phyloP scores from a whole-genome alignment of 2,329 filamentous ascomycete genomes.

The Alternaria arbusti region DNA sequence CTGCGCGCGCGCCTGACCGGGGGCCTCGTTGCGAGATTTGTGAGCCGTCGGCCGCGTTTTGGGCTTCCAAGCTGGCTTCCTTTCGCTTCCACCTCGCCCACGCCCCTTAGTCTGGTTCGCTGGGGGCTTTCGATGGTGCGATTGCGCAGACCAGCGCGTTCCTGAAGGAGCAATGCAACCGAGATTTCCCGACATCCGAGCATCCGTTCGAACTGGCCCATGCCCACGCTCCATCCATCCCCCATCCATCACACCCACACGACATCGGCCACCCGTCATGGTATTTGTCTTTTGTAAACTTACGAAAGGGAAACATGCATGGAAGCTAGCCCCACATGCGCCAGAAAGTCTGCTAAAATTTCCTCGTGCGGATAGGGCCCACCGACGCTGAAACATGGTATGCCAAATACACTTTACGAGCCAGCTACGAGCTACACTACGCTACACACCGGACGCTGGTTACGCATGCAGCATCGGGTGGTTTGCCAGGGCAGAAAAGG shows the following conservation, averaged over 20 bases:
- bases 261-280: not conserved
- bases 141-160: not conserved
- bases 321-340: slow-evolving; percentile 9
- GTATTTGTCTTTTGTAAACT: slow-evolving; percentile 2
- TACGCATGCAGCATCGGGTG: not conserved
- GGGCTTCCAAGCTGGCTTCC: not conserved
- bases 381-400: slow-evolving; percentile 10
- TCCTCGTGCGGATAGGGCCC: not conserved
- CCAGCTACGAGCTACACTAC: not conserved
- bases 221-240: not conserved
- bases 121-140: not conserved
- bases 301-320: not conserved
- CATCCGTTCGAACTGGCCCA: not conserved
- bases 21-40: not conserved
- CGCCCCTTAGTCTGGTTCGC: not conserved
- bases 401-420: slow-evolving; percentile 12
- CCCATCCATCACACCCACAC: not conserved
- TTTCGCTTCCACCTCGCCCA: not conserved
- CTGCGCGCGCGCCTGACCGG: not conserved
- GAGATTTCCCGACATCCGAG: slow-evolving; percentile 13
- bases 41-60: not conserved
- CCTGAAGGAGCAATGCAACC: slow-evolving; percentile 5
- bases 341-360: slow-evolving; percentile 6
- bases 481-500: not conserved
- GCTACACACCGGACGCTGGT: slow-evolving; percentile 1